phyloP scores from a whole-genome alignment of 352 stramenopile genomes.

The Phytophthora pluvialis region DNA sequence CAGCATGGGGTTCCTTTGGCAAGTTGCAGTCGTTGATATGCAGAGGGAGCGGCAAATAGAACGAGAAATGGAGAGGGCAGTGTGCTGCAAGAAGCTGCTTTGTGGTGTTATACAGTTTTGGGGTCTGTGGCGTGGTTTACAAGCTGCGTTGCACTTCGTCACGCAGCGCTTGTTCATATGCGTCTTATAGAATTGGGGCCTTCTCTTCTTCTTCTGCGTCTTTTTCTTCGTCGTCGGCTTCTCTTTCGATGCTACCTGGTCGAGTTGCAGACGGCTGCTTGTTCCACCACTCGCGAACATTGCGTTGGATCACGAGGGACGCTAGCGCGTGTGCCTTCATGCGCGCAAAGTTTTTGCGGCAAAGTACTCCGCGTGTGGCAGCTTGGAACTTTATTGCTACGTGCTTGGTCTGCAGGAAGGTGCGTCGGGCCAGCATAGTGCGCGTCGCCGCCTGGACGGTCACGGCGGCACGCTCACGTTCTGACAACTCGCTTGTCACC shows the following conservation, averaged over 20 bases:
- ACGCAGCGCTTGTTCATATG: constrained; percentile 11
- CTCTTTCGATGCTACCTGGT: constrained; percentile 21
- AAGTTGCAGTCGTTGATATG: constrained; percentile 27
- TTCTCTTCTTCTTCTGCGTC: constrained; percentile 19
- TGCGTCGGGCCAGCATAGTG: constrained; percentile 83
- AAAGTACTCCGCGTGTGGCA: constrained; percentile 80
- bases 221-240: constrained; percentile 8
- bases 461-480: constrained; percentile 78
- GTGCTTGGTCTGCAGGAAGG: constrained; percentile 86
- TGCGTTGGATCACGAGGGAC: constrained; percentile 86
- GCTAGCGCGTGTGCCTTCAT: constrained; percentile 88
- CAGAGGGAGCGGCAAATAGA: constrained; percentile 34
- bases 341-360: constrained; percentile 85
- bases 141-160: constrained; percentile 19
- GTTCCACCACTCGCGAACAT: constrained; percentile 86
- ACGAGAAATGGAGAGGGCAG: constrained; percentile 25
- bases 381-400: constrained; percentile 89
- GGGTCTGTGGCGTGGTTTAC: constrained; percentile 15
- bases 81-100: constrained; percentile 16
- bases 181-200: constrained; percentile 1
- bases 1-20: constrained; percentile 4
- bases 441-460: constrained; percentile 88
- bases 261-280: constrained; percentile 53
- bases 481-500: constrained; percentile 37
- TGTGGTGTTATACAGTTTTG: constrained; percentile 12